phyloP scores from a whole-genome alignment of 129 eudicot species.

The Lonicera japonica region DNA sequence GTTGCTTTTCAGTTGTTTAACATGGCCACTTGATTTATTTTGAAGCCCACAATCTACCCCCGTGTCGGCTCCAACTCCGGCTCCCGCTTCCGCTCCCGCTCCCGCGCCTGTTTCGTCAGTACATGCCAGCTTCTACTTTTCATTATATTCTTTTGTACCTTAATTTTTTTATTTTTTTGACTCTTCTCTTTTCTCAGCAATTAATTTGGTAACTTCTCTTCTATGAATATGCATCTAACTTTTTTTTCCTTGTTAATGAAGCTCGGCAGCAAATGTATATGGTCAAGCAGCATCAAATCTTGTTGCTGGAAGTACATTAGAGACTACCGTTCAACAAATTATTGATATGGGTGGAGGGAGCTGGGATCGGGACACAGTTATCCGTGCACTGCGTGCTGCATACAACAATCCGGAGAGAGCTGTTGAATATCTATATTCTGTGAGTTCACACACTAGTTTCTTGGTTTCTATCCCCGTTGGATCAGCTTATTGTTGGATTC shows the following conservation, averaged over 20 bases:
- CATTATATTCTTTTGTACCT: background rate
- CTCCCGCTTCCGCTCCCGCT: conserved; percentile 24
- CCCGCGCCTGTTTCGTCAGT: conserved; percentile 20
- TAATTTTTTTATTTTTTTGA: background rate
- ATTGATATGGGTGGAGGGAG: conserved; percentile 75
- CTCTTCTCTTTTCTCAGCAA: background rate
- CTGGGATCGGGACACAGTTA: conserved; percentile 66
- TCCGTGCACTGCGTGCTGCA: conserved; percentile 66
- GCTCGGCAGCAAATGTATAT: conserved; percentile 41
- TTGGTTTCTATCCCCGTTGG: background rate
- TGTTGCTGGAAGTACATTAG: conserved; percentile 54
- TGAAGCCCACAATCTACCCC: conserved; percentile 32
- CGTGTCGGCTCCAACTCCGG: conserved; percentile 18
- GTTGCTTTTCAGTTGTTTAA: background rate
- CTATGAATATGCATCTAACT: too few relatives aligned
- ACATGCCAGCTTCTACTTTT: conserved; percentile 2
- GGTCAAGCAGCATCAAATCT: conserved; percentile 60
- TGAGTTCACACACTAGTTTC: conserved; percentile 14
- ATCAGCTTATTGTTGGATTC: background rate
- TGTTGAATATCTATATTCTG: conserved; percentile 58
- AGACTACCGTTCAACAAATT: conserved; percentile 46
- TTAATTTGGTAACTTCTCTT: background rate
- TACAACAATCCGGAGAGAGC: conserved; percentile 70
- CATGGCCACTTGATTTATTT: background rate
- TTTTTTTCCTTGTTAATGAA: conserved; percentile 10